These are phyloP conservation scores for Cystobasidiaceae sp. DNA, from an alignment of 1,284 basidiomycete species.

Conservation along the genomic window DNA sequence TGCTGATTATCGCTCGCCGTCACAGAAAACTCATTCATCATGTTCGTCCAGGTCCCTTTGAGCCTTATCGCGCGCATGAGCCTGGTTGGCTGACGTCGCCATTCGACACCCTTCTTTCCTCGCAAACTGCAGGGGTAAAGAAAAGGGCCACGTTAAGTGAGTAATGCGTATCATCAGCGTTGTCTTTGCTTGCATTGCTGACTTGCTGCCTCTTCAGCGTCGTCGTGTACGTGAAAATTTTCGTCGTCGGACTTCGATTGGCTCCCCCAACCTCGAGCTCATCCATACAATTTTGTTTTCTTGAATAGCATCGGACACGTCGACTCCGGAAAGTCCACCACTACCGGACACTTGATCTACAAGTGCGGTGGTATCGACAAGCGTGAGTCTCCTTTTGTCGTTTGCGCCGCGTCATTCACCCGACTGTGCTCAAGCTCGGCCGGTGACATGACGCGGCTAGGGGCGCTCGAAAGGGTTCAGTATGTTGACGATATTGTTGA, in stretches of 20 bases:
- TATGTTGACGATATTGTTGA: neutral
- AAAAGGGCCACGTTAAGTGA: conserved; percentile 31
- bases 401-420: neutral
- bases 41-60: conserved; percentile 2
- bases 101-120: neutral
- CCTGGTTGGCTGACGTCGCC: conserved; percentile 11
- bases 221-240: conserved; percentile 29
- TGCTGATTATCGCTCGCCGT: neutral
- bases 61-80: neutral
- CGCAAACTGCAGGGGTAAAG: neutral
- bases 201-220: conserved; percentile 11
- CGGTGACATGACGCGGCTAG: neutral
- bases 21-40: conserved; percentile 18
- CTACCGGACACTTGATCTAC: conserved; percentile 99
- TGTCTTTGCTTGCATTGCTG: neutral
- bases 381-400: conserved; percentile 58
- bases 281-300: neutral
- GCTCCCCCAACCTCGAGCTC: neutral
- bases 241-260: conserved; percentile 10
- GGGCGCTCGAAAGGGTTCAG: neutral
- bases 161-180: neutral
- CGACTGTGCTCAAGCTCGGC: neutral
- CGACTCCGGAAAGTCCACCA: conserved; percentile 74
- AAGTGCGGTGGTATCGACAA: conserved; percentile 99
- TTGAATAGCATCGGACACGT: conserved; percentile 27